Evolutionary conservation across 1,139 yeast species (phyloP).

Genomic region (Torulaspora pretoriensis): DNA sequence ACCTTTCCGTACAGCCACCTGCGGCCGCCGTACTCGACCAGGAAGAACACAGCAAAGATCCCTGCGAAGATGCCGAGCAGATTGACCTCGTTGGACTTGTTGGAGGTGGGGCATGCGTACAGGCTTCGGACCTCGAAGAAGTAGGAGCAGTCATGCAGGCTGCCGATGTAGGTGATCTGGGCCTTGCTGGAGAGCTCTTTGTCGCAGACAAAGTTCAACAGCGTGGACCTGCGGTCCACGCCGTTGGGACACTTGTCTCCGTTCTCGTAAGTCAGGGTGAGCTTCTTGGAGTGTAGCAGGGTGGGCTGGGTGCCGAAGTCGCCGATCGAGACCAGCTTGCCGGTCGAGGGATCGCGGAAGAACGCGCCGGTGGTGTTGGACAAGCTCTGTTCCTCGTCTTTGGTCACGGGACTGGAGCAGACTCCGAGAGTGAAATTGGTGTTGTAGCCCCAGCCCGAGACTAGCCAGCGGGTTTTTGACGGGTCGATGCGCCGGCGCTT

Average conservation of each 20-base stretch:
- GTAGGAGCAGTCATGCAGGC: constrained; percentile 71
- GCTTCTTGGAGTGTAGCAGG: constrained; percentile 45
- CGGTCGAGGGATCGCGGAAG: constrained; percentile 47
- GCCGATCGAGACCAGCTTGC: constrained; percentile 57
- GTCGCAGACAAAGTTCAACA: constrained; percentile 76
- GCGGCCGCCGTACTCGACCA: constrained; percentile 38
- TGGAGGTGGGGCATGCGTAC: constrained; percentile 83
- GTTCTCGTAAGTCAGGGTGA: constrained; percentile 63
- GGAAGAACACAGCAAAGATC: constrained; percentile 37
- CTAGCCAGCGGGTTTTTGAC: constrained; percentile 46
- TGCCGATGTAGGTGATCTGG: constrained; percentile 64
- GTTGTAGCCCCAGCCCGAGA: constrained; percentile 68
- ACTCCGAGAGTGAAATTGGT: constrained; percentile 75
- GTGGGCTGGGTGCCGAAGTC: constrained; percentile 54
- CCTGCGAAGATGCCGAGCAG: constrained; percentile 35
- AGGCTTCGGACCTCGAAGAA: constrained; percentile 82
- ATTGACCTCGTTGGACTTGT: constrained; percentile 39
- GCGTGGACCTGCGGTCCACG: constrained; percentile 55
- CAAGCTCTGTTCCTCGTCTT: constrained; percentile 37
- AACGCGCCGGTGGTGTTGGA: constrained; percentile 60
- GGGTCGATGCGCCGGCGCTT: constrained; percentile 10
- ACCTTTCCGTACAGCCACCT: constrained; percentile 26
- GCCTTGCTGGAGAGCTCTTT: constrained; percentile 67
- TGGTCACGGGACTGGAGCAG: constrained; percentile 52
- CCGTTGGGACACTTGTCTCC: constrained; percentile 65